These are phyloP conservation scores for Globisporangium megalacanthum DNA, from an alignment of 352 stramenopile species.

Conservation along the genomic window DNA sequence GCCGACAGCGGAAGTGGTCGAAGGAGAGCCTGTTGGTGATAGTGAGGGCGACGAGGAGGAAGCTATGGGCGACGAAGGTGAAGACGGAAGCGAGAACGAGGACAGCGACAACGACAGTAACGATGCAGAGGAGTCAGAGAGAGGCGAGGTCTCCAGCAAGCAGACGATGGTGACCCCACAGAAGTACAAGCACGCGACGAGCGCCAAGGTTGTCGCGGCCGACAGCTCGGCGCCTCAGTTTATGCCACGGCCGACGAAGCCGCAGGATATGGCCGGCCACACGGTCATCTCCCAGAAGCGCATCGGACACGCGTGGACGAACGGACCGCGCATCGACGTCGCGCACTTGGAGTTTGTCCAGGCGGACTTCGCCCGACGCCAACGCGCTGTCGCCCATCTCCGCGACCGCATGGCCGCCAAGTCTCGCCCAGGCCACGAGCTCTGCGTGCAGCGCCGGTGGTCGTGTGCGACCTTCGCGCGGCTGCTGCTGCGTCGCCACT, in stretches of 20 bases:
- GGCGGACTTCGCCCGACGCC: constrained; percentile 52
- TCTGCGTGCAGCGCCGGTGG: constrained; percentile 50
- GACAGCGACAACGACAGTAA: constrained; percentile 17
- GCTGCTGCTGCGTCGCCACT: constrained; percentile 55
- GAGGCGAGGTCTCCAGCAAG: background rate
- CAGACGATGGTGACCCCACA: background rate
- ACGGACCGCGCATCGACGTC: constrained; percentile 58
- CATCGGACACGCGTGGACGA: constrained; percentile 53
- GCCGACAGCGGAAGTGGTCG: background rate
- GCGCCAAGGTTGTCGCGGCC: constrained; percentile 23
- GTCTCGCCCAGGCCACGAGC: constrained; percentile 52
- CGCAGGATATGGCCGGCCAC: constrained; percentile 18
- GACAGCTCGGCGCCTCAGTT: constrained; percentile 12
- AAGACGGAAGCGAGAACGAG: constrained; percentile 20
- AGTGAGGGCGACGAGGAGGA: constrained; percentile 16
- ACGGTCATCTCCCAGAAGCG: constrained; percentile 51
- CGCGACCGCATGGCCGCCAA: constrained; percentile 55
- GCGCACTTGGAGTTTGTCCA: constrained; percentile 68
- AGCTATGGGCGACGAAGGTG: constrained; percentile 18
- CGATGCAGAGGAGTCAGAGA: constrained; percentile 11
- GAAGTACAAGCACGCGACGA: background rate
- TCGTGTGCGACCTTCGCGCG: constrained; percentile 34
- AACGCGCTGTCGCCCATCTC: constrained; percentile 48
- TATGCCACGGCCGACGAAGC: constrained; percentile 15
- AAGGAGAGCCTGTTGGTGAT: constrained; percentile 6